Base-by-base conservation (phyloP, 257 asterid species). In the Ilex asprella region DNA sequence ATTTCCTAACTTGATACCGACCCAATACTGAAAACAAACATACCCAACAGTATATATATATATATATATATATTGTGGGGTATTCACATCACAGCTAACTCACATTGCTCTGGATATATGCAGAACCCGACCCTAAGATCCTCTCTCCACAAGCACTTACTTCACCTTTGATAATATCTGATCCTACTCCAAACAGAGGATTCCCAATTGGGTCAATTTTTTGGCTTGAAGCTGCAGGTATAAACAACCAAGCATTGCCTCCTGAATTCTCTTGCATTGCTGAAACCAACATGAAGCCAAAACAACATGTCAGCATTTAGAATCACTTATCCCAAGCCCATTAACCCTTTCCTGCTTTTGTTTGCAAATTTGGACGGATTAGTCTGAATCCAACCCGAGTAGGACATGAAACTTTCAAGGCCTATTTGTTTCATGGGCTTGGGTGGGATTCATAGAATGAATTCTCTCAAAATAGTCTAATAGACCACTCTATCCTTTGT, bases 51-150 rank as follows among this genome's bases (percentile, higher is more conserved):
- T 21, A 21, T 21, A 21, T 21, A 21, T 21, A 21, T 21, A 21
- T 0, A 1, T 21, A 21, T 21, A 21, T 21, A 21, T 21, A 21
- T 21, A 21, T 0, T 21, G 27, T 21, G 27, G 27, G 27, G 27
- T 21, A 21, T 21, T 58, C 30, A 13, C 12, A 7, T 12, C 0
- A 44, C 32, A 30, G 56, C n/a, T 15, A 3, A 51, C 68, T 57
- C 61, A 67, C 73, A 58, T 58, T 61, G 69, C 30, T 73, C 32
- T 53, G 70, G 35, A 73, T 52, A 67, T 67, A 72, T 9, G 57
- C 39, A 2, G 77, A 67, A 47, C 77, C 62, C n/a, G 73, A 72
- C 39, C 60, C 73, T 30, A 72, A 27, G 10, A 67, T 49, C 29
- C 53, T 72, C 55, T 67, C 73, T 49, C 68, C 65, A 41, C 58